Base-by-base conservation (phyloP, 306 rosid species). In the Senna tora region DNA sequence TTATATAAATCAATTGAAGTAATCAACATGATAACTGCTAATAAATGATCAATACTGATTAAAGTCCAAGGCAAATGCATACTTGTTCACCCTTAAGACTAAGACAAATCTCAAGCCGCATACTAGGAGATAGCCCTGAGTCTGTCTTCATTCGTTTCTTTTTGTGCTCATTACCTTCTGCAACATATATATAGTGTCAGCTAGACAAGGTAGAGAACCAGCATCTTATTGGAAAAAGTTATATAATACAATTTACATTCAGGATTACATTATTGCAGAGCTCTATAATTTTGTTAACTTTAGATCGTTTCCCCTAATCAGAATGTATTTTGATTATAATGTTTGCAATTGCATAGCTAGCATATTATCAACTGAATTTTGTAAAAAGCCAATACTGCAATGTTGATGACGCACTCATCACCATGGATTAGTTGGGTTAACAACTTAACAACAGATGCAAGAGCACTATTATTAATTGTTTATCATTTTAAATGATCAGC, bases 331-430 rank as follows among this genome's bases (percentile, higher is more conserved):
- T 32, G 7, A 30, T 58, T 7, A 21, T 32, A 33, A 7, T 58
- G 65, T 58, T 58, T 15, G 43, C 65, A 57, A 57, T 30, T 57
- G 36, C 41, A 57, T 15, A 6, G 63, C 63, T 13, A 57, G n/a
- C 41, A 30, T 15, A 57, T 32, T 32, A 32, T 30, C 17, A 17
- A 15, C 21, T 15, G 42, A 57, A 57, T 57, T 28, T 57, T 30
- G 21, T 7, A 57, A 57, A 9, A 19, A 57, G 6, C 41, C 11
- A 57, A 28, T 57, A 28, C 41, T 20, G 14, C 32, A 53, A 20
- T 33, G 43, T 32, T 58, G 22, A 39, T 42, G 43, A 5, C 6
- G 65, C 21, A 7, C 7, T 47, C 22, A 30, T 33, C 43, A 7
- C 65, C 65, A 33, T 32, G 22, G 7, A 33, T 32, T 32, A 32